These are phyloP conservation scores for Fusarium agapanthi DNA, from an alignment of 2,329 filamentous ascomycete species.

Conservation along the genomic window DNA sequence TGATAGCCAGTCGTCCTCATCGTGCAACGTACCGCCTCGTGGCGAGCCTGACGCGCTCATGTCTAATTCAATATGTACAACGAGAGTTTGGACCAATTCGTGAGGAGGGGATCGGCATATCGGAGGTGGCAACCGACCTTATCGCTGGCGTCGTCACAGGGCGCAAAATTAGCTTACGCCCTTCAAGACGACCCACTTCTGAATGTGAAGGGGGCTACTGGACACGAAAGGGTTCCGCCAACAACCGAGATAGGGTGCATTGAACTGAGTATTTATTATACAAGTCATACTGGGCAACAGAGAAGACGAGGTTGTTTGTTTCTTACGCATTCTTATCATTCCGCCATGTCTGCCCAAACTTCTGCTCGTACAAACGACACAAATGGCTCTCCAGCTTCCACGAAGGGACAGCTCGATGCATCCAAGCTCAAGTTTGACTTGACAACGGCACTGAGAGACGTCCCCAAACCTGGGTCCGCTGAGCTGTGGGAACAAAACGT, in stretches of 20 bases:
- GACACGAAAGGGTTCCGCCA: background rate
- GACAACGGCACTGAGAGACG: background rate
- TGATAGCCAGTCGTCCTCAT: background rate
- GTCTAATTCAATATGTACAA: accelerated
- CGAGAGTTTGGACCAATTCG: background rate
- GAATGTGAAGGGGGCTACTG: background rate
- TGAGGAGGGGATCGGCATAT: background rate
- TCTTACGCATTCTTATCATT: accelerated
- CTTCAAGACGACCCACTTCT: background rate
- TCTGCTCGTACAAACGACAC: background rate
- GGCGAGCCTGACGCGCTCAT: background rate
- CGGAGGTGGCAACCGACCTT: background rate
- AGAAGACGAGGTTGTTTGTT: accelerated
- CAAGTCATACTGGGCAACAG: accelerated
- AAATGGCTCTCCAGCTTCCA: accelerated
- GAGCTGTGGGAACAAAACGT: background rate
- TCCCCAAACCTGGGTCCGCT: background rate
- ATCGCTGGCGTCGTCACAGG: background rate
- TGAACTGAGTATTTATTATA: accelerated
- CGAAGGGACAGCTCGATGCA: background rate
- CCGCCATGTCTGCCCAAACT: background rate
- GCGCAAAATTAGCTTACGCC: background rate
- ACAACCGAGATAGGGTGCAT: background rate
- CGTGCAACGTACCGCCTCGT: accelerated
- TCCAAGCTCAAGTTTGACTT: background rate